Evolutionary conservation across 176 grass and related monocot genomes (phyloP).

Genomic region (Rhynchospora breviuscula): DNA sequence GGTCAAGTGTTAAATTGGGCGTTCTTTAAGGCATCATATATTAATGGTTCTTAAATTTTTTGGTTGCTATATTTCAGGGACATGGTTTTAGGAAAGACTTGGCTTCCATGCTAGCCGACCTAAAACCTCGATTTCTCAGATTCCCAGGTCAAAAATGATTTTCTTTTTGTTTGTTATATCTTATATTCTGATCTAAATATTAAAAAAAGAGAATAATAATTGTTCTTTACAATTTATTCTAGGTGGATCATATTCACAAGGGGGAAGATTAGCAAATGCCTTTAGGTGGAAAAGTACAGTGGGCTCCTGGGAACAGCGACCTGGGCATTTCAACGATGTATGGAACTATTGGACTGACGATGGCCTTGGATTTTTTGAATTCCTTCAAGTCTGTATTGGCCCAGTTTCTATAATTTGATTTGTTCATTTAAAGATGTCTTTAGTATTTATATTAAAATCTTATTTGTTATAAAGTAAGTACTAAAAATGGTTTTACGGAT

Average conservation of each 20-base stretch:
- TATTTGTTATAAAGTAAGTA: too few relatives aligned
- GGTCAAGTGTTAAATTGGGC: neutral
- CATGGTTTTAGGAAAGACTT: slow-evolving; percentile 81
- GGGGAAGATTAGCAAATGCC: slow-evolving; percentile 66
- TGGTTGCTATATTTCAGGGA: slow-evolving; percentile 34
- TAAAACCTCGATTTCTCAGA: slow-evolving; percentile 79
- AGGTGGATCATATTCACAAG: slow-evolving; percentile 90
- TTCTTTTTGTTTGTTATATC: slow-evolving; percentile 29
- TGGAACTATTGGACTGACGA: slow-evolving; percentile 95
- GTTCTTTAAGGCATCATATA: too few relatives aligned
- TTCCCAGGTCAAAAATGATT: slow-evolving; percentile 61
- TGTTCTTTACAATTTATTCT: slow-evolving; percentile 20
- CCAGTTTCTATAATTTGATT: neutral
- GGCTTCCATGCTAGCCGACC: slow-evolving; percentile 63
- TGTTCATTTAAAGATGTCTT: neutral
- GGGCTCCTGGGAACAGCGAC: slow-evolving; percentile 81
- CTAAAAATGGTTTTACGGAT: neutral
- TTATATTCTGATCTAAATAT: slow-evolving; percentile 12
- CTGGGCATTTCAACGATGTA: slow-evolving; percentile 81
- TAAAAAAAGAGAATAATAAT: neutral
- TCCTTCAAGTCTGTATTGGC: slow-evolving; percentile 62
- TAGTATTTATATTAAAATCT: neutral
- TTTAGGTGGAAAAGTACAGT: slow-evolving; percentile 88
- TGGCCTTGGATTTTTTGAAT: slow-evolving; percentile 90
- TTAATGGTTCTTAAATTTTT: neutral